phyloP scores from a whole-genome alignment of 2,329 filamentous ascomycete genomes.

The Ophiostoma quercus region DNA sequence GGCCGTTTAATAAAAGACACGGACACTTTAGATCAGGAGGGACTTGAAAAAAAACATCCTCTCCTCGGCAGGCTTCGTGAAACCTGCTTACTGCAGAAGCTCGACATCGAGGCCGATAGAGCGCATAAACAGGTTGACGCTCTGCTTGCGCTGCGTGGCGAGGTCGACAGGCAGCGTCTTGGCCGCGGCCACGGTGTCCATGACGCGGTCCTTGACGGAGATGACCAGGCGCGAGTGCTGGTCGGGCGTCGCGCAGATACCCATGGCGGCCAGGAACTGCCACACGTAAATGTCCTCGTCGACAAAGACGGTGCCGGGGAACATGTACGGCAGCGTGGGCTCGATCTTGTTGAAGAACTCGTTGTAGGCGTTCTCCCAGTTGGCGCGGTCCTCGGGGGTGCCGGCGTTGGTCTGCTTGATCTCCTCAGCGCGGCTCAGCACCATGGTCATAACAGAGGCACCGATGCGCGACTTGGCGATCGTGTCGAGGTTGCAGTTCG shows the following conservation, averaged over 20 bases:
- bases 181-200: slow-evolving; percentile 84
- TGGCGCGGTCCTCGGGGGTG: slow-evolving; percentile 67
- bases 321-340: slow-evolving; percentile 75
- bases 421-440: slow-evolving; percentile 88
- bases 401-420: slow-evolving; percentile 74
- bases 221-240: slow-evolving; percentile 93
- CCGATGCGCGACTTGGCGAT: slow-evolving; percentile 84
- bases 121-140: slow-evolving; percentile 97
- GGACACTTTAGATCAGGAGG: slow-evolving; percentile 19
- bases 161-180: slow-evolving; percentile 87
- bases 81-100: slow-evolving; percentile 42
- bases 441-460: slow-evolving; percentile 83
- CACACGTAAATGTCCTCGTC: slow-evolving; percentile 95
- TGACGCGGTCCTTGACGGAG: slow-evolving; percentile 94
- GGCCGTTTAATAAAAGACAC: slow-evolving; percentile 26
- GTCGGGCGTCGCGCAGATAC: slow-evolving; percentile 85
- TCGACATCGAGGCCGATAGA: slow-evolving; percentile 98
- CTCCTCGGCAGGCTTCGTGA: not conserved
- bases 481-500: slow-evolving; percentile 76
- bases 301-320: slow-evolving; percentile 84
- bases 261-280: slow-evolving; percentile 94
- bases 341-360: slow-evolving; percentile 82
- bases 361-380: slow-evolving; percentile 81
- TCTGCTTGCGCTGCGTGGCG: slow-evolving; percentile 74
- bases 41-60: slow-evolving; percentile 8